A percentile compares a stretch with the other conserved stretches of the same genome.
Conservation (phyloP, 2,329 filamentous ascomycete genomes). For the Sclerotinia spermophila region DNA sequence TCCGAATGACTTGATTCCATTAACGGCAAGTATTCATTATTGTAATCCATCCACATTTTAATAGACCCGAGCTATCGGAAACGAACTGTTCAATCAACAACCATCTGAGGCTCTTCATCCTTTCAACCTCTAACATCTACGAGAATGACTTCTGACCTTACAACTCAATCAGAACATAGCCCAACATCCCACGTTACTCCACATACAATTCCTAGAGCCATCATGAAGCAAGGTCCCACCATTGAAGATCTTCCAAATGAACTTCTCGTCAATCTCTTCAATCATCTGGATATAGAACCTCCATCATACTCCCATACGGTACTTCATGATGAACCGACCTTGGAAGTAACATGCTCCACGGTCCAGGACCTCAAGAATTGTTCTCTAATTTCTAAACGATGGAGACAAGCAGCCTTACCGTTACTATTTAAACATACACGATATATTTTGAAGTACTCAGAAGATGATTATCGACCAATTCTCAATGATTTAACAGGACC, state of each 20-base stretch:
- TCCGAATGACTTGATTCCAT: not conserved
- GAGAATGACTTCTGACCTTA: not conserved
- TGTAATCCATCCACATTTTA: not conserved
- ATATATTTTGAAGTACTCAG: slow-evolving; percentile 36
- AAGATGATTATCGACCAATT: slow-evolving; percentile 16
- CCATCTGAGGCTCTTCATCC: not conserved
- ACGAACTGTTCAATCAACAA: not conserved
- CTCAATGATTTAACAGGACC: slow-evolving; percentile 27
- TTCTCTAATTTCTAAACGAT: slow-evolving; percentile 51
- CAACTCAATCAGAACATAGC: not conserved
- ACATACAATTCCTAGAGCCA: not conserved
- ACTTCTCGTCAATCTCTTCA: slow-evolving; percentile 55
- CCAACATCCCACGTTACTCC: not conserved
- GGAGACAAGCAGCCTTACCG: slow-evolving; percentile 51
- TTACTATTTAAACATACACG: slow-evolving; percentile 55
- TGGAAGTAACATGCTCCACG: slow-evolving; percentile 41
- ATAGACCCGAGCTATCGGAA: not conserved
- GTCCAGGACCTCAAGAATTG: slow-evolving; percentile 50
- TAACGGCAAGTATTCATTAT: not conserved
- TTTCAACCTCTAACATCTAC: not conserved
- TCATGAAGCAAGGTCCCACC: not conserved
- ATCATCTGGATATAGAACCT: slow-evolving; percentile 48
- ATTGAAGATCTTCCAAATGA: slow-evolving; percentile 53
- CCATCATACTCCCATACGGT: slow-evolving; percentile 44
- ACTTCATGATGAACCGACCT: slow-evolving; percentile 49